A percentile compares a stretch with the other conserved stretches of the same genome.
phyloP scores from a whole-genome alignment of 2,329 filamentous ascomycete species.

The Grosmannia clavigera region DNA sequence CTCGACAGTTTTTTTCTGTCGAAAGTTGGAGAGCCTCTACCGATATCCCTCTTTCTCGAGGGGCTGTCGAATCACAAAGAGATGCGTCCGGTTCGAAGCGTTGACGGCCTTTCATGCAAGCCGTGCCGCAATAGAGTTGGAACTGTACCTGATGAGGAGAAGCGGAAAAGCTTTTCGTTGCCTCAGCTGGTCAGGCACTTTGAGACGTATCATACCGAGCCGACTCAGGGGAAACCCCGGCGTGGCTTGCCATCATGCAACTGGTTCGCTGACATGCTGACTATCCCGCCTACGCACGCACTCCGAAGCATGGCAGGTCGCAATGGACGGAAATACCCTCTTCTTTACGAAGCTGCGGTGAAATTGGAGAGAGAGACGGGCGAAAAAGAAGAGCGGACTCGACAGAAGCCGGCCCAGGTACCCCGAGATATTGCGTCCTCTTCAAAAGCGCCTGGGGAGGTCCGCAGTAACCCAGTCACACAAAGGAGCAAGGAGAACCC shows the following conservation, averaged over 20 bases:
- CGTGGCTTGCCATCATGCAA: constrained; percentile 19
- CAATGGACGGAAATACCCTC: constrained; percentile 20
- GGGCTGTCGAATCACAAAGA: constrained; percentile 42
- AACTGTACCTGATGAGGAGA: constrained; percentile 17
- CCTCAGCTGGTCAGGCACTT: constrained; percentile 49
- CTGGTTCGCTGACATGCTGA: constrained; percentile 36
- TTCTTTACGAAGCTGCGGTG: constrained; percentile 23
- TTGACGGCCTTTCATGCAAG: constrained; percentile 43
- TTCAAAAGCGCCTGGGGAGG: not conserved
- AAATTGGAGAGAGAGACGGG: not conserved
- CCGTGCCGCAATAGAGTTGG: constrained; percentile 32
- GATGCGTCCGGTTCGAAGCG: constrained; percentile 42
- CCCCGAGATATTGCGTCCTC: not conserved
- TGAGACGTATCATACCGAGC: constrained; percentile 27
- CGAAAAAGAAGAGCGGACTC: not conserved
- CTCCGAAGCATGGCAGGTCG: constrained; percentile 18
- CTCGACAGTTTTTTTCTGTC: constrained; percentile 43
- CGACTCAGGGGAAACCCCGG: constrained; percentile 9
- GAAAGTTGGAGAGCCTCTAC: constrained; percentile 43
- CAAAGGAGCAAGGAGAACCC: not conserved
- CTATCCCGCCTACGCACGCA: constrained; percentile 23
- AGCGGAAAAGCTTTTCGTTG: constrained; percentile 37
- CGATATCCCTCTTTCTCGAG: constrained; percentile 47
- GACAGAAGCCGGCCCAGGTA: not conserved
- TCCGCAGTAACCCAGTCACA: not conserved